Evolutionary conservation across 768 basidiomycete genomes (phyloP), one percentile per base, ranked within the genome.

Genomic region (Collybia mongolica): DNA sequence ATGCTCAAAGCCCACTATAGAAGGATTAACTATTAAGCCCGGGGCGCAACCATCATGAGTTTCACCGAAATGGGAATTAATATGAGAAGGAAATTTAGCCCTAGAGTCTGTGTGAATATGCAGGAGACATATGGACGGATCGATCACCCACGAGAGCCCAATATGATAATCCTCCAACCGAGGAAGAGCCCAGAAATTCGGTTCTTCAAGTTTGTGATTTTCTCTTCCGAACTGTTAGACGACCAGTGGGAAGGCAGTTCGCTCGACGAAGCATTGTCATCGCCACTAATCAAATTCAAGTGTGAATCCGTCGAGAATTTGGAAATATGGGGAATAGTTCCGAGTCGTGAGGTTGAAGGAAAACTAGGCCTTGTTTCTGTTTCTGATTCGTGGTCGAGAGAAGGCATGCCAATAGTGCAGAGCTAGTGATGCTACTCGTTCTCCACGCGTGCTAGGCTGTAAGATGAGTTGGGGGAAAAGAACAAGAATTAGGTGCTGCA

Each of bases 21-120:
- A 20, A 38, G 12, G 4, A 17, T 14, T 26, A 5, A 47, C 8
- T 24, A 18, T 14, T 38, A 36, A 24, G 17, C 45, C 22, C 7
- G 22, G 18, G 14, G 2, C 24, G 7, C 6, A 39, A 28, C 11
- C 8, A 38, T 11, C 36, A n/a, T 17, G 22, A 35, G 39, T 71
- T 82, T 52, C 54, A 88, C 88, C n/a, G 88, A 76, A 29, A 81
- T 71, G 9, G 89, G 89, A 23, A 91, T 75, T 45, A 84, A 70
- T 15, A 86, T 49, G 6, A 90, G 67, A 22, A 89, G 69, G 49
- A 87, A 23, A 56, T 91, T 90, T 35, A 91, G 62, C 86, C 87
- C 88, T 90, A 47, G 7, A 44, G 24, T 45, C 14, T 39, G 7
- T 17, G 12, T 20, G 20, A 8, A 18, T n/a, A 32, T 9, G 32